Evolutionary conservation across 352 stramenopile species (phyloP).

Genomic region (Phytophthora aleatoria): DNA sequence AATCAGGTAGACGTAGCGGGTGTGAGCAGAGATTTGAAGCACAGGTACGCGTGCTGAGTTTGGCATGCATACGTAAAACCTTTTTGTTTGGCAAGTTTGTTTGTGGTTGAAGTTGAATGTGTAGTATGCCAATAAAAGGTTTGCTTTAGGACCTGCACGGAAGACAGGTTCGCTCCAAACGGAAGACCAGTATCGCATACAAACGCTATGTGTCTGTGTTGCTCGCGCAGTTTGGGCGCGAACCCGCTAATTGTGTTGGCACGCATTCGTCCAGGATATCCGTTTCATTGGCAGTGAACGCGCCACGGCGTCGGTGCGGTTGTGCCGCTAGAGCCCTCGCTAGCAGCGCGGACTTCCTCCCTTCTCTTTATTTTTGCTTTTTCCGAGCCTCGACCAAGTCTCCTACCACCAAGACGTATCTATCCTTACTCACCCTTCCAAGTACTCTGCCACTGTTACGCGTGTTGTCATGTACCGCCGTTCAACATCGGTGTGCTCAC

Average conservation of each 20-base stretch:
- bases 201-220: too few species aligned
- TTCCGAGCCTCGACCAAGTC: background rate
- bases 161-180: too few species aligned
- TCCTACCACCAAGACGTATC: background rate
- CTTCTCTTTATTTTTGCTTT: slow-evolving; percentile 1
- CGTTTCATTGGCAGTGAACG: too few species aligned
- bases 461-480: background rate
- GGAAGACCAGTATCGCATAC: too few species aligned
- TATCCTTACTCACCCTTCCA: background rate
- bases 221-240: too few species aligned
- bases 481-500: background rate
- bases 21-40: background rate
- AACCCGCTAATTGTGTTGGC: background rate
- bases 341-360: too few species aligned
- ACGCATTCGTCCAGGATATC: background rate
- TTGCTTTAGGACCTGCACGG: too few species aligned
- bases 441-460: background rate
- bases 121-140: background rate
- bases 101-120: background rate
- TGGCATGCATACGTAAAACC: too few species aligned
- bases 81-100: too few species aligned
- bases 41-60: background rate
- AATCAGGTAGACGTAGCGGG: background rate
- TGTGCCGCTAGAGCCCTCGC: too few species aligned
- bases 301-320: too few species aligned